Percentiles rank a stretch among this genome's conserved stretches.
Evolutionary conservation across 2,329 filamentous ascomycete species (phyloP).

Genomic region (Exophiala sp.): DNA sequence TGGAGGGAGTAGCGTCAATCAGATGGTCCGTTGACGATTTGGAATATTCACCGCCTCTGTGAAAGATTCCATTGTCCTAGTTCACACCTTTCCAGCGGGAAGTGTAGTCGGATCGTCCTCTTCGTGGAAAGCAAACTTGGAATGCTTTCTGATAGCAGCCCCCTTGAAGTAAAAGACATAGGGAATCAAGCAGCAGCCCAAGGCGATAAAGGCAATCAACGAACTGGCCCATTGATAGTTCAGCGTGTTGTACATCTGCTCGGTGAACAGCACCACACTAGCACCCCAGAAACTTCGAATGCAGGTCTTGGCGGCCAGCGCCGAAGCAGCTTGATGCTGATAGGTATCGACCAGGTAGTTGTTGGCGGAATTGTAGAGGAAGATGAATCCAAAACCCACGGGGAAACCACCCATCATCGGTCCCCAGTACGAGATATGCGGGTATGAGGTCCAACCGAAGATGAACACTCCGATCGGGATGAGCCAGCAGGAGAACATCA

Average conservation of each 20-base stretch:
- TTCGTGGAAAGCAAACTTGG: slow-evolving; percentile 64
- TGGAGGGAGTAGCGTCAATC: no score
- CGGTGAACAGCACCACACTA: slow-evolving; percentile 68
- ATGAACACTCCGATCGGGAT: slow-evolving; percentile 63
- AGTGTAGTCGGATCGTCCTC: slow-evolving; percentile 40
- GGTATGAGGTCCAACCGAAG: slow-evolving; percentile 59
- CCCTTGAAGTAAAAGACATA: slow-evolving; percentile 77
- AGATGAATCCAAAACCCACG: slow-evolving; percentile 76
- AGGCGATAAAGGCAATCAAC: slow-evolving; percentile 64
- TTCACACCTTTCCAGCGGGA: slow-evolving; percentile 15
- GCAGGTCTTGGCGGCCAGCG: slow-evolving; percentile 78
- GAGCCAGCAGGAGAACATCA: slow-evolving; percentile 72
- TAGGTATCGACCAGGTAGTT: slow-evolving; percentile 78
- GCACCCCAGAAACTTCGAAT: slow-evolving; percentile 86
- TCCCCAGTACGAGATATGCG: slow-evolving; percentile 61
- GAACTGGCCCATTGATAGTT: slow-evolving; percentile 70
- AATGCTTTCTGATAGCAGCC: slow-evolving; percentile 60
- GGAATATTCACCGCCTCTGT: no score
- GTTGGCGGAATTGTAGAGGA: slow-evolving; percentile 72
- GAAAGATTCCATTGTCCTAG: background rate
- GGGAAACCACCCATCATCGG: slow-evolving; percentile 65
- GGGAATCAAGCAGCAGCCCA: slow-evolving; percentile 76
- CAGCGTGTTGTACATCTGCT: slow-evolving; percentile 70
- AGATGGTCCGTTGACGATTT: no score
- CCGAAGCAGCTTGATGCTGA: slow-evolving; percentile 75